phyloP scores from a whole-genome alignment of 768 basidiomycete genomes.

The Russula dissimulans region DNA sequence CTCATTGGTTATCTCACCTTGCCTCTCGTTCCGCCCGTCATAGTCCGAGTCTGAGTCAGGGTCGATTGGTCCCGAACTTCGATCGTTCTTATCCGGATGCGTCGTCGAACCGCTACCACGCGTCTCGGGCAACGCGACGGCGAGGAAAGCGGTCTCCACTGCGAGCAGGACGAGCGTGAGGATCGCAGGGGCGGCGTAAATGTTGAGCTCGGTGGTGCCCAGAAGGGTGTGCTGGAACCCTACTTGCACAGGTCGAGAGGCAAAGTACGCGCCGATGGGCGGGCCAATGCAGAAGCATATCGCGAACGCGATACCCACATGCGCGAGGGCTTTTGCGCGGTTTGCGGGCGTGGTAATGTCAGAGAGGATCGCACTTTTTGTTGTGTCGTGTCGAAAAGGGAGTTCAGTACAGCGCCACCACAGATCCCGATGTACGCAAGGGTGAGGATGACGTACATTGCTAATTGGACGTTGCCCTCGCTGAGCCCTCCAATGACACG shows the following conservation, averaged over 20 bases:
- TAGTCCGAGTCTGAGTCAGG: too few relatives aligned
- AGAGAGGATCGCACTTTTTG: constrained; percentile 76
- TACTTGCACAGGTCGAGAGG: constrained; percentile 55
- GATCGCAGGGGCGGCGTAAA: constrained; percentile 85
- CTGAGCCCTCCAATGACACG: constrained; percentile 87
- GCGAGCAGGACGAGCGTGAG: constrained; percentile 71
- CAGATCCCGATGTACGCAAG: not conserved
- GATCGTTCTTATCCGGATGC: too few relatives aligned
- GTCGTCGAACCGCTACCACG: constrained; percentile 30
- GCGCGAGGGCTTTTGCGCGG: constrained; percentile 77
- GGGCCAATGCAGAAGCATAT: constrained; percentile 92
- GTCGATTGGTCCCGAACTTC: too few relatives aligned
- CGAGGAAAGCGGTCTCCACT: constrained; percentile 73
- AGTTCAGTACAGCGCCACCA: too few relatives aligned
- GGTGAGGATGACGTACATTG: constrained; percentile 54
- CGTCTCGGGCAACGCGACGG: constrained; percentile 77
- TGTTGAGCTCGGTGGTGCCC: constrained; percentile 60
- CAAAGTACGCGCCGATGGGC: constrained; percentile 93
- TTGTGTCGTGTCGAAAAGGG: not conserved
- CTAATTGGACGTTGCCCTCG: constrained; percentile 96
- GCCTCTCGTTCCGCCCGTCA: not conserved
- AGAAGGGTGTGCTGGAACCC: constrained; percentile 42
- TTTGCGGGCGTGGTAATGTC: constrained; percentile 77
- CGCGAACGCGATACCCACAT: constrained; percentile 94
- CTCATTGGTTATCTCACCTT: not conserved